Percentiles rank a stretch among this genome's conserved stretches.
These are phyloP conservation scores for Clarireedia paspali DNA, from an alignment of 2,329 filamentous ascomycete species.

Conservation along the genomic window DNA sequence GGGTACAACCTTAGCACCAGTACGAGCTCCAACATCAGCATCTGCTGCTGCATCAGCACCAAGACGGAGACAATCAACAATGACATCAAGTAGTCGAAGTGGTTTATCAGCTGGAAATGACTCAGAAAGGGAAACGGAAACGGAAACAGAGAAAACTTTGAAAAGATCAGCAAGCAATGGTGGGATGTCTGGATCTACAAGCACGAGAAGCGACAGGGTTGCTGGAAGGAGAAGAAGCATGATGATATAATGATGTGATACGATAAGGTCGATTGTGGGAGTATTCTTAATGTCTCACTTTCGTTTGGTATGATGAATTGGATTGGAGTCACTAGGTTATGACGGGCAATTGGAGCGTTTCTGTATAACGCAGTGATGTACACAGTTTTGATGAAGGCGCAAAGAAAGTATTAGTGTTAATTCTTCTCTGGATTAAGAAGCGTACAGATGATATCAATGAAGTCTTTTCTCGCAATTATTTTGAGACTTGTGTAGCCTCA, in stretches of 20 bases:
- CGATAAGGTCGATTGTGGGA: slow-evolving; percentile 2
- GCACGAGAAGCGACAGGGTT: slow-evolving; percentile 25
- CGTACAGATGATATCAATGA: slow-evolving; percentile 25
- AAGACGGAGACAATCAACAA: slow-evolving; percentile 25
- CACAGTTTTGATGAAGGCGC: slow-evolving; percentile 3
- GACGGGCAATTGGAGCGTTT: background rate
- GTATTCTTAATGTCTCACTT: slow-evolving; percentile 6
- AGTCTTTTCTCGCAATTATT: slow-evolving; percentile 13
- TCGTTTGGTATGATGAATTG: background rate
- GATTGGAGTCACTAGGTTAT: slow-evolving; percentile 1
- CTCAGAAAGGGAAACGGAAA: slow-evolving; percentile 5
- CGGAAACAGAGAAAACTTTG: slow-evolving; percentile 14
- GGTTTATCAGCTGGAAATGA: slow-evolving; percentile 11
- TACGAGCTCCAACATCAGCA: slow-evolving; percentile 23
- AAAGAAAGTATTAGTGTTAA: background rate
- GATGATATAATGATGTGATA: slow-evolving; percentile 29
- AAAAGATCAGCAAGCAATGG: slow-evolving; percentile 16
- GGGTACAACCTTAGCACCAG: slow-evolving; percentile 16
- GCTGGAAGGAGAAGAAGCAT: slow-evolving; percentile 28
- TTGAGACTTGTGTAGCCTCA: background rate
- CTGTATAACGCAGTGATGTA: background rate
- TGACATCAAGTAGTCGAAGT: slow-evolving; percentile 14
- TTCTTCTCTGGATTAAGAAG: slow-evolving; percentile 13
- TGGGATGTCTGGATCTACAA: slow-evolving; percentile 10
- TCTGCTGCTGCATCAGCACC: slow-evolving; percentile 10